Conservation (phyloP, 208 protist species). For the Acanthamoeba triangularis region DNA sequence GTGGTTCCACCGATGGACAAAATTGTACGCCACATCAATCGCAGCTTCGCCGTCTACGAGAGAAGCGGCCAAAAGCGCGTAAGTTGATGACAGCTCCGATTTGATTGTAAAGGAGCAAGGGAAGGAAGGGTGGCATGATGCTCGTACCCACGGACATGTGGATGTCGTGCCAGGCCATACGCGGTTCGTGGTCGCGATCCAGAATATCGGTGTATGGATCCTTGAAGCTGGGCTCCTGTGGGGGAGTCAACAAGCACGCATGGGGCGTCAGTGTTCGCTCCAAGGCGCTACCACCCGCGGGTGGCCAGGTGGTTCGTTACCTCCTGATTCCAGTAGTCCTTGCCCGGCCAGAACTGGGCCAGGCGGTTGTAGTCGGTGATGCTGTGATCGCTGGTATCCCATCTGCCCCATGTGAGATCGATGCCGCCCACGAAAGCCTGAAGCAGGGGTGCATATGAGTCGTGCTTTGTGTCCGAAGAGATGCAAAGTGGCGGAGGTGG, state of each 20-base stretch:
- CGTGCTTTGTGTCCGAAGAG: not conserved
- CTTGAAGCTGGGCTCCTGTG: constrained; percentile 27
- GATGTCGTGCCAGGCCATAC: constrained; percentile 76
- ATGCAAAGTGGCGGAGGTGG: no score
- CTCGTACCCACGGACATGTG: constrained; percentile 68
- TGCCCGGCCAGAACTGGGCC: constrained; percentile 45
- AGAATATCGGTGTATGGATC: constrained; percentile 45
- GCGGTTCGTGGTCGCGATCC: constrained; percentile 41
- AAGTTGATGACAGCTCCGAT: no score
- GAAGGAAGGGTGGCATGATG: not conserved
- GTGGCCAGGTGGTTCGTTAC: not conserved
- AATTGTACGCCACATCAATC: constrained; percentile 73
- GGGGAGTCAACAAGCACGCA: not conserved
- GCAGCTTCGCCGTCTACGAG: constrained; percentile 73
- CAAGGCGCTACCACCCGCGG: no score
- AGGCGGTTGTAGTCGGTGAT: constrained; percentile 68
- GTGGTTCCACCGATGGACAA: constrained; percentile 71
- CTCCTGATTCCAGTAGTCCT: constrained; percentile 70
- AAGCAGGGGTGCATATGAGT: not conserved
- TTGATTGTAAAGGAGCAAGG: not conserved
- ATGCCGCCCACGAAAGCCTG: constrained; percentile 69
- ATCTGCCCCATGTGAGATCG: constrained; percentile 59
- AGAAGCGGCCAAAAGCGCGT: no score
- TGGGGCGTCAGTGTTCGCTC: not conserved
- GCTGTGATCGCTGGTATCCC: constrained; percentile 56